Evolutionary conservation across 768 basidiomycete genomes (phyloP).

Genomic region (Clathrus columnatus): DNA sequence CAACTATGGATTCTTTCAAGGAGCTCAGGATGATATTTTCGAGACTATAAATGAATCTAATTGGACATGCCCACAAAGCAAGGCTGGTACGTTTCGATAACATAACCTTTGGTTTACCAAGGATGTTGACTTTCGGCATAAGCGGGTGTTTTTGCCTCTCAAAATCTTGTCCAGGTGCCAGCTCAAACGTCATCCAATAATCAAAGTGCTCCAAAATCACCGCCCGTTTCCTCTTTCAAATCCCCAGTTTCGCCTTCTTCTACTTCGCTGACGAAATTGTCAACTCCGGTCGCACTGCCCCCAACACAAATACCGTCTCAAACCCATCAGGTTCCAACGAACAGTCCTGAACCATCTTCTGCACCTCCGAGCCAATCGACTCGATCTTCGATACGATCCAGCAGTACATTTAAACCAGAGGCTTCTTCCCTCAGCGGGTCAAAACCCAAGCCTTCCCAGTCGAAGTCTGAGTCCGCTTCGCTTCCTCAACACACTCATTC

Average conservation of each 20-base stretch:
- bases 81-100: not conserved
- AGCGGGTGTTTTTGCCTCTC: not conserved
- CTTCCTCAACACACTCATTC: too few relatives aligned
- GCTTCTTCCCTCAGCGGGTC: not conserved
- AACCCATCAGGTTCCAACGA: not conserved
- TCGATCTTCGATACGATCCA: not conserved
- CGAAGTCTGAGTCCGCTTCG: too few relatives aligned
- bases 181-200: not conserved
- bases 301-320: not conserved
- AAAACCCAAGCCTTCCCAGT: not conserved
- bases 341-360: not conserved
- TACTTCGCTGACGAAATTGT: not conserved
- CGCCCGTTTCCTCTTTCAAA: not conserved
- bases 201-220: not conserved
- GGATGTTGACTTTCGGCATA: not conserved
- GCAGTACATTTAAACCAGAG: not conserved
- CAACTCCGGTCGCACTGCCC: not conserved
- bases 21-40: slow-evolving; percentile 69
- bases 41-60: slow-evolving; percentile 14
- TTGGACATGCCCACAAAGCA: slow-evolving; percentile 9
- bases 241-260: not conserved
- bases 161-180: not conserved
- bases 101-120: not conserved
- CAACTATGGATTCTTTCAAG: slow-evolving; percentile 62
- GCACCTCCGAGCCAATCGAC: not conserved